phyloP scores from a whole-genome alignment of 805 yeast species.

The Metschnikowia santaceciliae region DNA sequence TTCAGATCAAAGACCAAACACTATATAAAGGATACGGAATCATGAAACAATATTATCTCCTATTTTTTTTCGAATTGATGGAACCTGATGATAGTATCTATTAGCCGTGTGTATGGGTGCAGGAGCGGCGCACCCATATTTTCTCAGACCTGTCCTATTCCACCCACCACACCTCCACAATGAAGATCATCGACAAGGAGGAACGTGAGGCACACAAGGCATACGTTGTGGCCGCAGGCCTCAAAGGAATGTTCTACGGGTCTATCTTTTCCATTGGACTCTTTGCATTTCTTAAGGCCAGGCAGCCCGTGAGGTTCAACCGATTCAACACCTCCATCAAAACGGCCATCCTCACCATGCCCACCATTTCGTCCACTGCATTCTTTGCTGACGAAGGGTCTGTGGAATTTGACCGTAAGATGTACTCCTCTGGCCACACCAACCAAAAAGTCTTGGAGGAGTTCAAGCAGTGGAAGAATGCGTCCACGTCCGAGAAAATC shows the following conservation, averaged over 20 bases:
- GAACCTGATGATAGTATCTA: no score
- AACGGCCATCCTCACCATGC: constrained; percentile 36
- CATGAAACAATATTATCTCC: no score
- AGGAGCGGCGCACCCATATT: neutral
- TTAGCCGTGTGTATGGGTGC: neutral
- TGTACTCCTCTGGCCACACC: constrained; percentile 30
- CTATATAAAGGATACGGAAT: no score
- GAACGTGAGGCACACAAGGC: constrained; percentile 39
- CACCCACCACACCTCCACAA: constrained; percentile 8
- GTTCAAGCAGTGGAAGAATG: constrained; percentile 31
- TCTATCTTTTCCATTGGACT: constrained; percentile 29
- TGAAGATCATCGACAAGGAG: constrained; percentile 36
- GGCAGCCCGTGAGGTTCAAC: constrained; percentile 31
- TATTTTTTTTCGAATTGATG: no score
- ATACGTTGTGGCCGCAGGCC: constrained; percentile 33
- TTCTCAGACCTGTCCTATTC: no score
- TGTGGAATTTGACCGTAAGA: constrained; percentile 37
- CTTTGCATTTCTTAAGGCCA: constrained; percentile 28
- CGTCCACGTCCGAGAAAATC: constrained; percentile 28
- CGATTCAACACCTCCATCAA: constrained; percentile 37
- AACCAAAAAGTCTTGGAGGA: constrained; percentile 31
- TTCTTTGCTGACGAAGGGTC: constrained; percentile 45
- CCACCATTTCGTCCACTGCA: constrained; percentile 35
- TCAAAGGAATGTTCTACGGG: constrained; percentile 38
- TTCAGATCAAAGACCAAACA: no score